Evolutionary conservation across 163 green algal genomes (phyloP), one percentile per base, ranked within the genome.

Genomic region (Chlamydomonas reinhardtii): DNA sequence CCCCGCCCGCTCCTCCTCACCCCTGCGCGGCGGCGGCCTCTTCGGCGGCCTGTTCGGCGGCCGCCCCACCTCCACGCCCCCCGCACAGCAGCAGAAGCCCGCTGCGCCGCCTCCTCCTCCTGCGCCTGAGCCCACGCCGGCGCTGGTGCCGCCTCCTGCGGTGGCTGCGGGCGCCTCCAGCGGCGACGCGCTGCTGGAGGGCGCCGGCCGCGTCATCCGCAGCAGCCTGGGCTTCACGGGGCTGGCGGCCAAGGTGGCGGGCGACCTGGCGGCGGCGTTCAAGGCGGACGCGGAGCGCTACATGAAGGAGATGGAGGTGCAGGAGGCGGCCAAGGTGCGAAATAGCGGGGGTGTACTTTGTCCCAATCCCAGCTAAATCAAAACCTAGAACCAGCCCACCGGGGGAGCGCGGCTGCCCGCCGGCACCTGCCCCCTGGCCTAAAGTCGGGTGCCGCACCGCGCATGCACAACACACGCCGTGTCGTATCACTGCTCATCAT

Each of bases 201-300:
- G 87, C 29, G 87, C 87, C n/a, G 81, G 61, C 68, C 34, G 43
- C 11, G 70, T 91, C 17, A 82, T 91, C 37, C 74, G 54, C 59
- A 89, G 68, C 65, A 80, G 62, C n/a, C 76, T 91, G 12, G 82
- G 84, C 82, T 87, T 91, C 59, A 88, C 83, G 52, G 88, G 88
- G 14, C 71, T 91, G 37, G 88, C 88, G 14, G 88, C 88, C 6
- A 87, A 81, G 87, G 71, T 91, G 25, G 79, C 75, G 20, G 59
- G 31, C 24, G 77, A 79, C 65, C 31, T 86, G 61, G 77, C 79
- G 32, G 37, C 69, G 14, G 69, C 68, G 1, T 48, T 85, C 68
- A 85, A 90, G 85, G 73, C 71, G 24, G 87, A 91, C 31, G 87
- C 87, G 20, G 73, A 86, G 32, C 76, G 82, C 43, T 69, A 78